These are phyloP conservation scores for Oryza meridionalis DNA, from an alignment of 176 grass and related monocot genomes.

Conservation along the genomic window DNA sequence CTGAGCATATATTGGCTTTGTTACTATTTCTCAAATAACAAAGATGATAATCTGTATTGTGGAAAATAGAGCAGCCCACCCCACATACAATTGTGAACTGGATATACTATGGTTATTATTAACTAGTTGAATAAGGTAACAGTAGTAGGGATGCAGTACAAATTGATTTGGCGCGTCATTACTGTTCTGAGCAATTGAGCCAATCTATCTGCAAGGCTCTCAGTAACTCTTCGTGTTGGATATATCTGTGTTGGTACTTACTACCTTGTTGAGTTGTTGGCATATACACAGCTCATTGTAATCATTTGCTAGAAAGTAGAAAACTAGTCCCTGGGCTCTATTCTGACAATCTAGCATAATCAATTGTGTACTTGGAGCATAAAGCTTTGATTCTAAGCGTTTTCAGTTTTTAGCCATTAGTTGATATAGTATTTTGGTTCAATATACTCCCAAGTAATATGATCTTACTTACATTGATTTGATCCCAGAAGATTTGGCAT, in stretches of 20 bases:
- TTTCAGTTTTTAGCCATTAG: not conserved
- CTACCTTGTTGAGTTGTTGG: not conserved
- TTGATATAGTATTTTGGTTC: not conserved
- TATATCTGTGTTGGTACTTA: not conserved
- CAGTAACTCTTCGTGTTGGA: not conserved
- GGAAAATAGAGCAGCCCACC: not conserved
- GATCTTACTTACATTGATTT: not conserved
- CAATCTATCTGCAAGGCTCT: not conserved
- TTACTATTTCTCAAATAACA: slow-evolving; percentile 23
- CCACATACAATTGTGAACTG: not conserved
- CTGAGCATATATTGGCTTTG: not conserved
- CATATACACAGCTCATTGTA: not conserved
- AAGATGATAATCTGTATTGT: not conserved
- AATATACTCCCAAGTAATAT: not conserved
- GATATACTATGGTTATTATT: not conserved
- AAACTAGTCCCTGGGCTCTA: not conserved
- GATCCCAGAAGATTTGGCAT: not conserved
- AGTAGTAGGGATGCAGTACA: not conserved
- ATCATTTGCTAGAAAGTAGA: not conserved
- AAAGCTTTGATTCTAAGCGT: not conserved
- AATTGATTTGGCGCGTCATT: not conserved
- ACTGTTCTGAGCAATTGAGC: not conserved
- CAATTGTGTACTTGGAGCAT: not conserved
- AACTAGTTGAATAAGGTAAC: not conserved
- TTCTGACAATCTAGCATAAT: not conserved